Base-by-base conservation (phyloP, 331 rosid species). In the Rhamnella rubrinervis region DNA sequence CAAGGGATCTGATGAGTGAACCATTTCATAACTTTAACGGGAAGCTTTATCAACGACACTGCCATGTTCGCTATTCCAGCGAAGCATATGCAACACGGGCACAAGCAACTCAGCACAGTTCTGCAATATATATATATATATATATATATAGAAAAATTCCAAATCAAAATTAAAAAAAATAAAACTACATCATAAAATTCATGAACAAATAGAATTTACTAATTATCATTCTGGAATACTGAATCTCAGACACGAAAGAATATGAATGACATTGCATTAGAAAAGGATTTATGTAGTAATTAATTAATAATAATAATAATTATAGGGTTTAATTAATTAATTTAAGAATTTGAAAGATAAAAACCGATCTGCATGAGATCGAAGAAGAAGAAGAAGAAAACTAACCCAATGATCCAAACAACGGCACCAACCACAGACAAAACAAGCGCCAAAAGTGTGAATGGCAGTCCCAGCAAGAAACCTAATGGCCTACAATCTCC, bases 11-110 rank as follows among this genome's bases (percentile, higher is more conserved):
- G 71, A 1, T 74, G 77, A 13, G 74, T 86, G 80, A 89, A 87
- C 91, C 96, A 89, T 46, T 67, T 74, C 11, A 90, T 71, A 37
- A 86, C 44, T 63, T 70, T 82, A 15, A 92, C 38, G 0, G 98
- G 98, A 70, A 90, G 96, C 84, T 86, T 85, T 0, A 92, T 75
- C 18, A 92, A 85, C 71, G 81, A 66, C 76, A 86, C 58, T 5
- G 96, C 98, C 81, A 92, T 23, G 62, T 89, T 88, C 0, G 91
- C 96, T 68, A 92, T 31, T 66, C 87, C 91, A 2, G 80, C 39
- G 7, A 81, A 85, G 68, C 98, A 89, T 15, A 83, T 61, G 84
- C 96, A 92, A 61, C 96, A 92, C 0, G 98, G 98, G 73, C 98
- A 92, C 75, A 86, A 62, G 64, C 96, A 88, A 74, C 98, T 86